Conservation (phyloP, 1,284 basidiomycete genomes). For the Trametes pubescens region DNA sequence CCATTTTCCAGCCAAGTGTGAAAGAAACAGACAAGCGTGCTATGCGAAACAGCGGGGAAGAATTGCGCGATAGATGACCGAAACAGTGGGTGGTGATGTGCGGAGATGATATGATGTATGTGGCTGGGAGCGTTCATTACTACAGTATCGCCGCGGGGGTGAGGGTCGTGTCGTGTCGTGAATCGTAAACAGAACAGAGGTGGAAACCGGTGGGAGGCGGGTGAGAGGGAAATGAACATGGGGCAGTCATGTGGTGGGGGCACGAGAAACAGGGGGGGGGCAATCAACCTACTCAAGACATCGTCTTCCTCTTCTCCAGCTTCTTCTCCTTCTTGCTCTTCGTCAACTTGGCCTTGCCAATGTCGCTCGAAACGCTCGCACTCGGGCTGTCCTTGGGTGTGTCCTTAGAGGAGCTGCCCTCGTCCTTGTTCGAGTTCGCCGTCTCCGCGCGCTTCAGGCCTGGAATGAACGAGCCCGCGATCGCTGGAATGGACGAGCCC, state of each 20-base stretch:
- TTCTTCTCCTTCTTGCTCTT: conserved; percentile 39
- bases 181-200: conserved; percentile 29
- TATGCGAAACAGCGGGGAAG: conserved; percentile 28
- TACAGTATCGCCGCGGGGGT: conserved; percentile 38
- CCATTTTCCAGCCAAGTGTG: conserved; percentile 16
- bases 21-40: conserved; percentile 14
- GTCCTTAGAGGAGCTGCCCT: conserved; percentile 33
- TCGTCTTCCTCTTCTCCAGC: conserved; percentile 43
- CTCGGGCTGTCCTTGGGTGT: conserved; percentile 38
- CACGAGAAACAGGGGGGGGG: conserved; percentile 16
- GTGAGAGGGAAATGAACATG: conserved; percentile 16
- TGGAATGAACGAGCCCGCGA: conserved; percentile 45
- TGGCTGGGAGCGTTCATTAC: conserved; percentile 37
- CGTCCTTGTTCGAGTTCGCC: conserved; percentile 36
- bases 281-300: conserved; percentile 23
- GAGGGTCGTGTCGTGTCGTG: conserved; percentile 34
- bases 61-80: conserved; percentile 27
- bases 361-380: conserved; percentile 41
- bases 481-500: conserved; percentile 65
- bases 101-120: conserved; percentile 24
- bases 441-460: conserved; percentile 43
- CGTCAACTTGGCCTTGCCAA: conserved; percentile 34
- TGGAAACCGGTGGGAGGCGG: conserved; percentile 8
- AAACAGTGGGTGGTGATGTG: conserved; percentile 31
- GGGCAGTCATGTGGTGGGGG: conserved; percentile 30